Conservation (phyloP, 164 flowering plant species). For the Chimonanthus salicifolius region DNA sequence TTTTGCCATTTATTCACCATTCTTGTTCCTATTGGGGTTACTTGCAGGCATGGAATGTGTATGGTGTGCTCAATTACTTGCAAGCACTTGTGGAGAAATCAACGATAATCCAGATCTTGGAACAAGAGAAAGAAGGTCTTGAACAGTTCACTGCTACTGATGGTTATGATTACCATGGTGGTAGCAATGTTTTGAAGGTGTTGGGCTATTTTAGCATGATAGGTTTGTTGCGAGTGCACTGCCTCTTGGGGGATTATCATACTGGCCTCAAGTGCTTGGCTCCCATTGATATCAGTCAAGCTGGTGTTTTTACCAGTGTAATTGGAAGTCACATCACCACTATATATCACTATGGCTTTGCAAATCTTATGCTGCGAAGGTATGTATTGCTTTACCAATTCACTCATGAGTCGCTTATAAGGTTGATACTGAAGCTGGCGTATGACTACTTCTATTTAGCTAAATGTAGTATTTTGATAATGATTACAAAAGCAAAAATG, state of each 20-base stretch:
- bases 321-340: constrained; percentile 95
- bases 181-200: constrained; percentile 96
- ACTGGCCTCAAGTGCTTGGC: constrained; percentile 89
- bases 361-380: constrained; percentile 96
- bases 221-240: constrained; percentile 92
- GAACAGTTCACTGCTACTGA: constrained; percentile 91
- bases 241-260: constrained; percentile 93
- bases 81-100: constrained; percentile 99
- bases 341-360: constrained; percentile 94
- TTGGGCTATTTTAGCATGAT: constrained; percentile 98
- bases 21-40: neutral
- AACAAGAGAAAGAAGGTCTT: constrained; percentile 88
- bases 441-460: too few species aligned
- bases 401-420: neutral
- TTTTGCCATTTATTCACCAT: neutral
- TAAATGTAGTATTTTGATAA: too few species aligned
- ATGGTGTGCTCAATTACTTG: constrained; percentile 89
- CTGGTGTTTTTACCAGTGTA: constrained; percentile 88
- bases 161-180: constrained; percentile 96
- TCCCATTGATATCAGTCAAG: constrained; percentile 90
- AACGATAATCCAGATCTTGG: constrained; percentile 67
- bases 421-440: too few species aligned
- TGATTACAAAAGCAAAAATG: too few species aligned
- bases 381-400: constrained; percentile 21
- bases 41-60: constrained; percentile 92